A percentile compares a stretch with the other conserved stretches of the same genome.
These are phyloP conservation scores for Aspergillus phoenicis DNA, from an alignment of 2,329 filamentous ascomycete species.

Conservation along the genomic window DNA sequence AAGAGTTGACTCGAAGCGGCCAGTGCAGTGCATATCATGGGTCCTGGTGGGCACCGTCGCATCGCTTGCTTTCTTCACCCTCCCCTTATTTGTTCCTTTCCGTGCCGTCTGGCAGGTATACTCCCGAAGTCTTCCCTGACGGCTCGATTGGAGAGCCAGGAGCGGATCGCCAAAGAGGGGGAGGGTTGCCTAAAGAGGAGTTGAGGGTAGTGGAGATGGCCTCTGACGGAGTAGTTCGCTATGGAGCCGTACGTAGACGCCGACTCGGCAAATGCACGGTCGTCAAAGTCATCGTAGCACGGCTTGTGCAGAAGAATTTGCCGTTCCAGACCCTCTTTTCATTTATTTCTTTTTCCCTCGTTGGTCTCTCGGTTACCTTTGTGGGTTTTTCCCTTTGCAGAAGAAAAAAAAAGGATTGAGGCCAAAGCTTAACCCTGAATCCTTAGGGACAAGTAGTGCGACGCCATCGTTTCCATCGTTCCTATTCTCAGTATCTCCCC, in stretches of 20 bases:
- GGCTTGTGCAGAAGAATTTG: background rate
- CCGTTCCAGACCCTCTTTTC: background rate
- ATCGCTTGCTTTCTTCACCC: background rate
- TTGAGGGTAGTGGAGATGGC: background rate
- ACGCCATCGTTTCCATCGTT: background rate
- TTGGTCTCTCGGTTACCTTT: background rate
- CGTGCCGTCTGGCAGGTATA: background rate
- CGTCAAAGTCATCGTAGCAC: background rate
- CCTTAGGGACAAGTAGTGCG: background rate
- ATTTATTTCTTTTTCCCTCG: conserved; percentile 4
- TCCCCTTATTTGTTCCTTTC: background rate
- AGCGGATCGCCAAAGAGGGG: background rate
- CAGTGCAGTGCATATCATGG: conserved; percentile 2
- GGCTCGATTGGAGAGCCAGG: background rate
- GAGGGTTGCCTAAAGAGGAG: background rate
- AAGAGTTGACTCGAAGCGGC: background rate
- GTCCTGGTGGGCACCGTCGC: background rate
- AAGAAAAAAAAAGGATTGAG: background rate
- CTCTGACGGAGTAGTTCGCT: background rate
- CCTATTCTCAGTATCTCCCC: background rate
- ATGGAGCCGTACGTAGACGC: background rate
- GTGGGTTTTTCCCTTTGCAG: background rate
- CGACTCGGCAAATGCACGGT: background rate
- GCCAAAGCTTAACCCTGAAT: background rate
- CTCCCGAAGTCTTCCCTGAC: background rate